Conservation (phyloP, 225 moss, liverwort and hornwort species). For the Thuidium tamariscinum region DNA sequence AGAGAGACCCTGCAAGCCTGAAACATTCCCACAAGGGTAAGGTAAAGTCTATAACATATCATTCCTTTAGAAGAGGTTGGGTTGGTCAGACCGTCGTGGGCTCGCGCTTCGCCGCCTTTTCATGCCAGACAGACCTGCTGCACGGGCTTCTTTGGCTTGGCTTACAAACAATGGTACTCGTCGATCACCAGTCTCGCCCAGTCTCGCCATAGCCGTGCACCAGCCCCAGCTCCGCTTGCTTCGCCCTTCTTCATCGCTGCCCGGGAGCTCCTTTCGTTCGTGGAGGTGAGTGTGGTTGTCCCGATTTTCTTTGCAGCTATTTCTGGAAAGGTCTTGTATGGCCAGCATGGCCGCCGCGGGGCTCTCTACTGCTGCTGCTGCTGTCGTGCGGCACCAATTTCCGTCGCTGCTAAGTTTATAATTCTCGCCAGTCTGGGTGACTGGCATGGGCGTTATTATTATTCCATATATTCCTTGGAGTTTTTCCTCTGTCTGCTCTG, state of each 20-base stretch:
- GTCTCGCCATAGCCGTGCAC: not conserved
- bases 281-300: not conserved
- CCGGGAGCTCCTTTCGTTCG: not conserved
- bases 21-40: not conserved
- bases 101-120: not conserved
- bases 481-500: not conserved
- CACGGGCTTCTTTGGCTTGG: not conserved
- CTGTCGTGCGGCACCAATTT: not conserved
- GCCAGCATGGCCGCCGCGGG: not conserved
- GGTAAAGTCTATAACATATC: not conserved
- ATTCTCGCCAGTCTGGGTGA: not conserved
- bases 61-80: not conserved
- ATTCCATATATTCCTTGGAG: not conserved
- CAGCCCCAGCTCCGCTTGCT: not conserved
- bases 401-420: not conserved
- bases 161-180: not conserved
- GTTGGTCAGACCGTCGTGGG: not conserved
- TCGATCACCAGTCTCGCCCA: not conserved
- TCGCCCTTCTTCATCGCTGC: not conserved
- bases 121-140: not conserved
- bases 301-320: not conserved
- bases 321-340: not conserved
- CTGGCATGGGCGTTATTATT: not conserved
- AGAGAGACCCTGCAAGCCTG: not conserved
- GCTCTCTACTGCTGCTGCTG: not conserved